These are phyloP conservation scores for Astrocystis sublimbata DNA, from an alignment of 495 filamentous ascomycete species.

Conservation along the genomic window DNA sequence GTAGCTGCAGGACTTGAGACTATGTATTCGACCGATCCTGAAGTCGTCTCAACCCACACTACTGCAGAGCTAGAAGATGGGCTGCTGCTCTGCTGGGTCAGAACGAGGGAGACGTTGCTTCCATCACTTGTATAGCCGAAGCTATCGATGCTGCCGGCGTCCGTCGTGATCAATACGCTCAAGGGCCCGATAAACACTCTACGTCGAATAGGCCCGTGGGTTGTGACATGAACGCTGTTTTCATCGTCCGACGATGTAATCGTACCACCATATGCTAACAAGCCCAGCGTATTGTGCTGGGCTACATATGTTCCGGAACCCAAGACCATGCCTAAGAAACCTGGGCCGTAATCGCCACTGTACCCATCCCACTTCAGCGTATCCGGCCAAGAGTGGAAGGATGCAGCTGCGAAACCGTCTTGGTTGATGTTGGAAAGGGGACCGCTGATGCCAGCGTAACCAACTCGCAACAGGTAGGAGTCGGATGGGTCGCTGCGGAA, in stretches of 20 bases:
- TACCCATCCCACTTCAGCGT: conserved; percentile 54
- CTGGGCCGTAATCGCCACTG: conserved; percentile 54
- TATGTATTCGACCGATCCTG: conserved; percentile 16
- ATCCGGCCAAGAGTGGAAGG: conserved; percentile 55
- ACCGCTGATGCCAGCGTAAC: conserved; percentile 49
- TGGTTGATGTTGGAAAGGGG: conserved; percentile 53
- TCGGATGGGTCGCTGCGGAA: conserved; percentile 42
- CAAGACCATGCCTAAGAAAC: conserved; percentile 48
- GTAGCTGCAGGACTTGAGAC: conserved; percentile 13
- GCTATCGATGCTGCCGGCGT: conserved; percentile 42
- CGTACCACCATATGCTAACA: conserved; percentile 44
- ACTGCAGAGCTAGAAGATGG: conserved; percentile 28
- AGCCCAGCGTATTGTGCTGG: conserved; percentile 33
- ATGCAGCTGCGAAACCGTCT: conserved; percentile 50
- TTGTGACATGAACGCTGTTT: conserved; percentile 31
- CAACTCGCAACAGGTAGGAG: conserved; percentile 46
- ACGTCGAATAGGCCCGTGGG: conserved; percentile 42
- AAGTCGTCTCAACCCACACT: conserved; percentile 25
- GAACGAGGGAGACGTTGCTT: conserved; percentile 24
- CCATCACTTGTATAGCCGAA: conserved; percentile 26
- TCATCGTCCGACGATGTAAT: conserved; percentile 8
- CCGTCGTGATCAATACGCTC: conserved; percentile 41
- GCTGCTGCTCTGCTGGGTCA: conserved; percentile 25
- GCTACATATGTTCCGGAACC: conserved; percentile 48
- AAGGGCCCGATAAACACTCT: conserved; percentile 46